Conservation (phyloP, 495 filamentous ascomycete species). For the Lichina pygmaea region DNA sequence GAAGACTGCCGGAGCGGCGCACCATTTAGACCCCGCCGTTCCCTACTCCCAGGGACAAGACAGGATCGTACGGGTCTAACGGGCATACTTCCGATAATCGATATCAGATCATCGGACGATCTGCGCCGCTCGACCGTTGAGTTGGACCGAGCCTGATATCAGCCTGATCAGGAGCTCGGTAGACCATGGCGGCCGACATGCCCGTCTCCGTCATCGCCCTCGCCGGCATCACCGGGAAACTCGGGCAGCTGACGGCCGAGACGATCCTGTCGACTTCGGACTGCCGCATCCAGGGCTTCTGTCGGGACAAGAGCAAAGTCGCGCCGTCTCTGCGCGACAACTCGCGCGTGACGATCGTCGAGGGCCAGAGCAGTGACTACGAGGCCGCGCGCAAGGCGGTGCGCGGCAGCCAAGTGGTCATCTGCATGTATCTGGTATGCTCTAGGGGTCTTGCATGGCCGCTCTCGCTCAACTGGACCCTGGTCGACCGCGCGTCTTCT, state of each 20-base stretch:
- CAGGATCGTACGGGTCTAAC: too few relatives aligned
- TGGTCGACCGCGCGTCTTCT: too few relatives aligned
- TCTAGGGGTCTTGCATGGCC: too few relatives aligned
- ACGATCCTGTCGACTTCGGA: slow-evolving; percentile 5
- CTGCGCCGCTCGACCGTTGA: too few relatives aligned
- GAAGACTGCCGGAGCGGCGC: too few relatives aligned
- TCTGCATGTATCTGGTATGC: slow-evolving; percentile 15
- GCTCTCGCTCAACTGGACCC: too few relatives aligned
- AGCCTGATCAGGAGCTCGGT: background rate
- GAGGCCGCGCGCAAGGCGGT: slow-evolving; percentile 6
- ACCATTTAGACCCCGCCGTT: too few relatives aligned
- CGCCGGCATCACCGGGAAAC: slow-evolving; percentile 11
- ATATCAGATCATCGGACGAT: too few relatives aligned
- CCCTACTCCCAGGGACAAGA: too few relatives aligned
- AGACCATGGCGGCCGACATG: too few relatives aligned
- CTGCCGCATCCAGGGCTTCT: slow-evolving; percentile 9
- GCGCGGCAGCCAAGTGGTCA: slow-evolving; percentile 7
- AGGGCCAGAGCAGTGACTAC: slow-evolving; percentile 6
- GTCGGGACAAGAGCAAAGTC: slow-evolving; percentile 10
- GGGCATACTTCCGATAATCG: too few relatives aligned
- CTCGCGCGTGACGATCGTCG: slow-evolving; percentile 5
- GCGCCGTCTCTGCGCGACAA: slow-evolving; percentile 3
- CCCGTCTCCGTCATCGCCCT: slow-evolving; percentile 7
- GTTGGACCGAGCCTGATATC: too few relatives aligned
- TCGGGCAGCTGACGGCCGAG: slow-evolving; percentile 8